Conservation (phyloP, 2,329 filamentous ascomycete species). For the Botrytis fabae region DNA sequence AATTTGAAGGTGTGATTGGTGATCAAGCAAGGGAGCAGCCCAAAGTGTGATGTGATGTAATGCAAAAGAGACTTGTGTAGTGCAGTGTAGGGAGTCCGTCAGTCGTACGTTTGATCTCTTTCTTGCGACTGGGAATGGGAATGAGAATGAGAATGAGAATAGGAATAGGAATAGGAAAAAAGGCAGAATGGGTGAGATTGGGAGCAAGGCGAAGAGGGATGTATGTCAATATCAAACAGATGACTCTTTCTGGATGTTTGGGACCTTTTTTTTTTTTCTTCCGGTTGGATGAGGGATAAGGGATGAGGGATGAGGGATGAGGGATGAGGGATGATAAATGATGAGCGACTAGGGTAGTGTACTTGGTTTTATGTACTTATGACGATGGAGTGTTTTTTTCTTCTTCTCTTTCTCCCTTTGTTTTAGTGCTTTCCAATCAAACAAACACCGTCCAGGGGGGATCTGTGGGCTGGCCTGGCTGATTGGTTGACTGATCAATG, state of each 20-base stretch:
- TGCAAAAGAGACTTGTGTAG: background rate
- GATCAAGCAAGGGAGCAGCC: background rate
- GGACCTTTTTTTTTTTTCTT: background rate
- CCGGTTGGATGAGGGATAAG: background rate
- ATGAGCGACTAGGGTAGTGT: background rate
- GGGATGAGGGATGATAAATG: background rate
- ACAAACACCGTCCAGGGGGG: background rate
- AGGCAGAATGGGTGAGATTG: background rate
- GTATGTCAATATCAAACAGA: background rate
- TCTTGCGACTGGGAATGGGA: too few species aligned
- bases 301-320: background rate
- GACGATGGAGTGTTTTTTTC: background rate
- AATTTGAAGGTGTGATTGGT: background rate
- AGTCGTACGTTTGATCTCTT: too few species aligned
- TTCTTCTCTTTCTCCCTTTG: background rate
- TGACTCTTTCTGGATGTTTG: background rate
- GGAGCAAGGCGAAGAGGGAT: background rate
- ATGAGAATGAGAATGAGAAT: too few species aligned
- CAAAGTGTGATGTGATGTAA: background rate
- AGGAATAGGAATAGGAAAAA: too few species aligned
- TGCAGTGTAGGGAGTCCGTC: background rate
- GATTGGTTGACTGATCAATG: background rate
- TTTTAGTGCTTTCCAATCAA: conserved; percentile 4
- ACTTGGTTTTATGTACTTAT: conserved; percentile 1
- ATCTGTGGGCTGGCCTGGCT: background rate